Percentiles rank a stretch among this genome's conserved stretches.
Conservation (phyloP, 1,139 yeast species). For the Suhomyces choctaworum region DNA sequence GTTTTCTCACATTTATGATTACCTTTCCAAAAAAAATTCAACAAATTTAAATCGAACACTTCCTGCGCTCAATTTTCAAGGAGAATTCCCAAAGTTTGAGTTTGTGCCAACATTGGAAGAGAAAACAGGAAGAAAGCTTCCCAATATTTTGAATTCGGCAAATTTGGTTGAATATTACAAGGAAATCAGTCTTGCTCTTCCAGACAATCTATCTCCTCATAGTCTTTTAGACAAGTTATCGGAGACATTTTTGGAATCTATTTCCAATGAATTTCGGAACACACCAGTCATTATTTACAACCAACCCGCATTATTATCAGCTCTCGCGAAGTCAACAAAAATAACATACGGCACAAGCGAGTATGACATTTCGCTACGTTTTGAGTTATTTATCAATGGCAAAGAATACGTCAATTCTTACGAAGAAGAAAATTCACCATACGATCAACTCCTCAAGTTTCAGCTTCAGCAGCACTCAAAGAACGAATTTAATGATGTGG, state of each 20-base stretch:
- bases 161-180: conserved; percentile 41
- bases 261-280: conserved; percentile 32
- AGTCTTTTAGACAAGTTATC: conserved; percentile 69
- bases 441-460: conserved; percentile 63
- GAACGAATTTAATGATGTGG: conserved; percentile 54
- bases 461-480: conserved; percentile 52
- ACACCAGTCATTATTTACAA: conserved; percentile 74
- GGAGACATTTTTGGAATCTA: conserved; percentile 63
- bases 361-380: conserved; percentile 61
- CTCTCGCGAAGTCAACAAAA: conserved; percentile 70
- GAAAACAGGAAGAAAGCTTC: conserved; percentile 44
- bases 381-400: conserved; percentile 80
- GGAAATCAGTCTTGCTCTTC: conserved; percentile 32
- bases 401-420: conserved; percentile 90
- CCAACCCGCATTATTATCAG: conserved; percentile 85
- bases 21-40: conserved; percentile 15
- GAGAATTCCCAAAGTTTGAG: conserved; percentile 46
- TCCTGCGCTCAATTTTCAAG: conserved; percentile 19
- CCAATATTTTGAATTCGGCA: conserved; percentile 38
- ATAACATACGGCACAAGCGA: conserved; percentile 24
- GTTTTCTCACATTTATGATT: conserved; percentile 38
- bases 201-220: conserved; percentile 49
- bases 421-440: conserved; percentile 93
- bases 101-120: conserved; percentile 58
- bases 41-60: conserved; percentile 14